Conservation (phyloP, 2,329 filamentous ascomycete genomes). For the Raffaelea arxii region DNA sequence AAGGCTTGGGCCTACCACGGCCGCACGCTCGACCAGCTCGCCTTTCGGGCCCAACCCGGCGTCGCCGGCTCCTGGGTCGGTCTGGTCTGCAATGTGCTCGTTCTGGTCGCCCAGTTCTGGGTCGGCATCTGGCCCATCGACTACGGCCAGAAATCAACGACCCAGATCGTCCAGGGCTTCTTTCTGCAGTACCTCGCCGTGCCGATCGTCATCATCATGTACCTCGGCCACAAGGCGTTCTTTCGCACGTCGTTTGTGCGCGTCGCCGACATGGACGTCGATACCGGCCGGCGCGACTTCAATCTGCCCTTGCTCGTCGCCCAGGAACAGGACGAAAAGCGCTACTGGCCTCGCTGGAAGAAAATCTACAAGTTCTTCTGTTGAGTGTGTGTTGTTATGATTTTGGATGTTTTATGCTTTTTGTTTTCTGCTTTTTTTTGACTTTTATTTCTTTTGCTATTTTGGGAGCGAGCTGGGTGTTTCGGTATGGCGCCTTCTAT, state of each 20-base stretch:
- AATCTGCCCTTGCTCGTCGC: conserved; percentile 69
- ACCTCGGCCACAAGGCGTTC: conserved; percentile 65
- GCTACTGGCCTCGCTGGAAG: conserved; percentile 68
- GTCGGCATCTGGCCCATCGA: conserved; percentile 68
- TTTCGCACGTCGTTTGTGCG: conserved; percentile 60
- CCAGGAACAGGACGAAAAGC: conserved; percentile 68
- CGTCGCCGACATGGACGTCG: conserved; percentile 70
- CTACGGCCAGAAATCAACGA: conserved; percentile 33
- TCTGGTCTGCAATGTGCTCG: conserved; percentile 61
- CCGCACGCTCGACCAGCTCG: conserved; percentile 64
- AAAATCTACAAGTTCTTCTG: conserved; percentile 64
- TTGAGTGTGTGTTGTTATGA: too few relatives aligned
- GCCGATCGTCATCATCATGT: conserved; percentile 59
- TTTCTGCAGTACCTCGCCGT: conserved; percentile 65
- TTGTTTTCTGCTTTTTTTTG: background rate
- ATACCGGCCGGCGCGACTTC: conserved; percentile 76
- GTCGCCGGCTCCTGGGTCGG: conserved; percentile 73
- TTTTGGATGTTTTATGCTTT: background rate
- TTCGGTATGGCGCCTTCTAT: conserved; percentile 7
- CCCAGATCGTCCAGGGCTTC: conserved; percentile 51
- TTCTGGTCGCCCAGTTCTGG: conserved; percentile 83
- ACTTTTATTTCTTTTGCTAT: background rate
- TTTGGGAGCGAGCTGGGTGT: background rate
- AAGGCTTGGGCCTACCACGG: conserved; percentile 63
- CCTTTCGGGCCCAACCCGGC: conserved; percentile 73